These are phyloP conservation scores for Lotus japonicus DNA, from an alignment of 306 rosid genomes.

Conservation along the genomic window DNA sequence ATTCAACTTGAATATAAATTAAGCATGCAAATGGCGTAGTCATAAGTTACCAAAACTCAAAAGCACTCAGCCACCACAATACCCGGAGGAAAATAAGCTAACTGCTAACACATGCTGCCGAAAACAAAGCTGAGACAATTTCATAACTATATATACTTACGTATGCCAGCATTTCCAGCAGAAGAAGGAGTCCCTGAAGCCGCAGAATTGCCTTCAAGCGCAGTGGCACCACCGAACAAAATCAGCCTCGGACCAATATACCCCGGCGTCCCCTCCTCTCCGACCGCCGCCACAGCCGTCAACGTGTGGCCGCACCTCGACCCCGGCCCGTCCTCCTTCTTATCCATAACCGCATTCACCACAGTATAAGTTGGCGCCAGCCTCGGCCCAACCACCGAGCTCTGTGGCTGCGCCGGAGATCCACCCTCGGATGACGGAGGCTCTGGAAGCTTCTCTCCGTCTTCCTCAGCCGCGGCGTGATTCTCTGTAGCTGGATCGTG, in stretches of 20 bases:
- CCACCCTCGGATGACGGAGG: constrained; percentile 40
- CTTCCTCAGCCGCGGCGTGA: constrained; percentile 33
- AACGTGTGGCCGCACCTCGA: constrained; percentile 98
- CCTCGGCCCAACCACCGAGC: constrained; percentile 80
- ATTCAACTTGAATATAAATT: constrained; percentile 10
- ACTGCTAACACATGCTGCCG: not conserved
- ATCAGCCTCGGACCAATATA: constrained; percentile 87
- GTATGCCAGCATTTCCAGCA: constrained; percentile 98
- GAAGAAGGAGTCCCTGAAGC: constrained; percentile 97
- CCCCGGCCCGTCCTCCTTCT: constrained; percentile 97
- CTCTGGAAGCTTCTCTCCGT: constrained; percentile 53
- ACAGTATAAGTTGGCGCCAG: constrained; percentile 83
- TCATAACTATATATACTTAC: constrained; percentile 37
- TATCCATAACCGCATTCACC: constrained; percentile 76
- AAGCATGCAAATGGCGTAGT: constrained; percentile 2
- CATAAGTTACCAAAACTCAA: constrained; percentile 2
- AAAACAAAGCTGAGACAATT: constrained; percentile 1
- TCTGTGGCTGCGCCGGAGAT: constrained; percentile 44
- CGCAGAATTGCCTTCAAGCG: constrained; percentile 95
- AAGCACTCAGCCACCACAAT: not conserved
- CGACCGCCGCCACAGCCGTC: constrained; percentile 95
- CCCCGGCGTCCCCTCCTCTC: constrained; percentile 88
- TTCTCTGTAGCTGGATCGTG: constrained; percentile 66
- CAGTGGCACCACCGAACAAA: constrained; percentile 97
- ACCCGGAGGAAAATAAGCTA: not conserved